Conservation (phyloP, 225 moss, liverwort and hornwort species). For the Climacium dendroides region DNA sequence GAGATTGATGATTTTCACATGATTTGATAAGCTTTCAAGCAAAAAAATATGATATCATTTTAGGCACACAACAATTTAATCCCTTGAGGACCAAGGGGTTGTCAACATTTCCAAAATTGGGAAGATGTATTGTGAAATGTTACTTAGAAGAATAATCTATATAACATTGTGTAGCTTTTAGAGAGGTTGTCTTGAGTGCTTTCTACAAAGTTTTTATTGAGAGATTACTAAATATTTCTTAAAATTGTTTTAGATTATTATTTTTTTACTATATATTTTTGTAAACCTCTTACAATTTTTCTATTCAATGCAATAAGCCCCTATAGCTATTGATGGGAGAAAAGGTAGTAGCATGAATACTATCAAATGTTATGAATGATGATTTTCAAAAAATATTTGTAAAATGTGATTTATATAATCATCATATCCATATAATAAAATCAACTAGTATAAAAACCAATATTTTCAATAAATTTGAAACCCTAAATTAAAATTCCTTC, state of each 20-base stretch:
- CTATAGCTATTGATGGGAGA: neutral
- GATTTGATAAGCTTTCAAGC: neutral
- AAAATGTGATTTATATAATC: neutral
- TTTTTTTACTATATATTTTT: too few relatives aligned
- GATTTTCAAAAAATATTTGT: neutral
- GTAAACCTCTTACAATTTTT: too few relatives aligned
- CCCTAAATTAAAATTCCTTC: fast-evolving
- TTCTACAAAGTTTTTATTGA: too few relatives aligned
- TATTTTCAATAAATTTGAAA: neutral
- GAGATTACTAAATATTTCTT: too few relatives aligned
- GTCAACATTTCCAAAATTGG: neutral
- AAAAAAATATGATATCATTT: neutral
- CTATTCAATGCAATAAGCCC: too few relatives aligned
- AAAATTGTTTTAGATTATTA: too few relatives aligned
- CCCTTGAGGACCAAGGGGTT: fast-evolving
- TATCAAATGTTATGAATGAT: neutral
- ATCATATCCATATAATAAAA: neutral
- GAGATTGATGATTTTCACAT: neutral
- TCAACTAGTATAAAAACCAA: neutral
- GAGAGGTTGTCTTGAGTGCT: too few relatives aligned
- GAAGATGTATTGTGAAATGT: neutral
- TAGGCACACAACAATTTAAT: fast-evolving
- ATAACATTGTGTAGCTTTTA: too few relatives aligned
- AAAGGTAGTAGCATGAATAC: neutral
- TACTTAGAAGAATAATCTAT: neutral